Percentiles rank a stretch among this genome's conserved stretches.
phyloP scores from a whole-genome alignment of 106 monocot genomes.

The Allium cepa region DNA sequence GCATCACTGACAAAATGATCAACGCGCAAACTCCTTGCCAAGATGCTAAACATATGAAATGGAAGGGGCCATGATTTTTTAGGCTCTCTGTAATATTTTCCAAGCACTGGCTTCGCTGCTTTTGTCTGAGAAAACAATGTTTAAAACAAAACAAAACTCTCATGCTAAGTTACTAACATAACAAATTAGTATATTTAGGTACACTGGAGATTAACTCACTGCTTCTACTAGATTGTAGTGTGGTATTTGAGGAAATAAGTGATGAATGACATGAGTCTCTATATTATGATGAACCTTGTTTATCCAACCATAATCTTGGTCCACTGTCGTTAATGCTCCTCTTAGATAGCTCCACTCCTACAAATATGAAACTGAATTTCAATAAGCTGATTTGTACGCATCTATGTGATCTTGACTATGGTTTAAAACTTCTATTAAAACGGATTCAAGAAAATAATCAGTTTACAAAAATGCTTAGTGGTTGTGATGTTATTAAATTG shows the following conservation, averaged over 20 bases:
- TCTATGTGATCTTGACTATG: too few relatives aligned
- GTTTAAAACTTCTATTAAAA: too few relatives aligned
- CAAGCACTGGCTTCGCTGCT: slow-evolving; percentile 43
- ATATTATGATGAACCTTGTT: slow-evolving; percentile 65
- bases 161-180: not conserved
- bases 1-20: slow-evolving; percentile 40
- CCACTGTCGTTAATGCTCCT: slow-evolving; percentile 47
- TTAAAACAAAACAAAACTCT: not conserved
- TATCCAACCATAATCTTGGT: slow-evolving; percentile 58
- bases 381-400: too few relatives aligned
- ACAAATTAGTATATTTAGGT: not conserved
- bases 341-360: slow-evolving; percentile 64
- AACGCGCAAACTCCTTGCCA: slow-evolving; percentile 28
- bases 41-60: slow-evolving; percentile 25
- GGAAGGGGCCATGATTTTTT: slow-evolving; percentile 34
- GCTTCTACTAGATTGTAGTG: slow-evolving; percentile 59
- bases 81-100: slow-evolving; percentile 54
- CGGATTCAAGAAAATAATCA: too few relatives aligned
- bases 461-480: too few relatives aligned
- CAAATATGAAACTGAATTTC: not conserved
- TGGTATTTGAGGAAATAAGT: slow-evolving; percentile 70
- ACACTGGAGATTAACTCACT: slow-evolving; percentile 21
- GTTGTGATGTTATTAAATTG: too few relatives aligned
- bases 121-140: slow-evolving; percentile 19
- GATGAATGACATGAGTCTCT: slow-evolving; percentile 58